Evolutionary conservation across 2,329 filamentous ascomycete species (phyloP), one percentile per base, ranked within the genome.

Genomic region (Sporothrix brasiliensis): DNA sequence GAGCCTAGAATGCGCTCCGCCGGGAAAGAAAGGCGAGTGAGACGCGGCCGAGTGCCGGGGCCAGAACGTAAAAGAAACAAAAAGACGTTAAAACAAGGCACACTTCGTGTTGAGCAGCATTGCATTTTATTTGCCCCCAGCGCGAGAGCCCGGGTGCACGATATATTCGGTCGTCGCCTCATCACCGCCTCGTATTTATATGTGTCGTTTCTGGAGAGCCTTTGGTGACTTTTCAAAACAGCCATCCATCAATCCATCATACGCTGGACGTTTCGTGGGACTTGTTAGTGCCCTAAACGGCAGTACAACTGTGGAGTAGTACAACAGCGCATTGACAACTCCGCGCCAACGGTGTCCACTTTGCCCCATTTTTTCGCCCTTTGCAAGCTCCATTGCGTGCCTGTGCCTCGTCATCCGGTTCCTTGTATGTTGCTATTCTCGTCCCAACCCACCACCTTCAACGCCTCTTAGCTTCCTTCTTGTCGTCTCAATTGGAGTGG

Each of bases 351-450:
- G 56, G 34, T 47, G 58, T 44, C 30, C 56, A 60, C 56, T 41
- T n/a, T 58, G 56, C 56, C 56, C 56, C 56, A 60, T 60, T 60
- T 44, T 39, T 24, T 11, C 27, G 27, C 27, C 27, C 27, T 4
- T 30, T 30, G 27, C 4, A 5, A 4, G 27, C 27, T 30, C 54
- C 39, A 16, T 63, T 47, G 58, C 49, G 60, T 21, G 41, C 6
- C 34, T 34, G 34, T 44, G 41, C 41, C 41, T 16, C 14, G 41
- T 13, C 41, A 13, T 16, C 41, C 41, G 3, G 41, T 10, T 34
- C 9, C 19, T 21, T 21, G 27, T 41, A 30, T 68, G 66, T 47
- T 68, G 39, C 66, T 68, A 68, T 68, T 68, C 66, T 69, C 67
- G 67, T 68, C 65, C 65, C 54, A 41, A 30, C 21, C 56, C 58